Evolutionary conservation across 2,329 filamentous ascomycete species (phyloP).

Genomic region (Paecilomyces formosus): DNA sequence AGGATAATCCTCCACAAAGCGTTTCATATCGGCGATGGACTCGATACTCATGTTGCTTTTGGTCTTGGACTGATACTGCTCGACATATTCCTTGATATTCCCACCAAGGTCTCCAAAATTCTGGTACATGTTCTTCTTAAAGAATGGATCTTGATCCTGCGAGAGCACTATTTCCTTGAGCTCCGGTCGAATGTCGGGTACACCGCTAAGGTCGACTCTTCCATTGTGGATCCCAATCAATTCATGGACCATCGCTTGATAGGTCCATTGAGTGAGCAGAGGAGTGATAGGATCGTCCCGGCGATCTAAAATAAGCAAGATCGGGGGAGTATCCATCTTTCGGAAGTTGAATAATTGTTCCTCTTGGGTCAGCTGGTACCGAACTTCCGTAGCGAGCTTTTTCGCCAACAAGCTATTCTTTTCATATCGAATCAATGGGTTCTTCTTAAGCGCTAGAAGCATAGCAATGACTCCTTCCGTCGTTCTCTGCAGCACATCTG

Average conservation of each 20-base stretch:
- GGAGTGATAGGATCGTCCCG: slow-evolving; percentile 93
- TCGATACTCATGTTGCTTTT: slow-evolving; percentile 94
- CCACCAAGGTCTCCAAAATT: slow-evolving; percentile 94
- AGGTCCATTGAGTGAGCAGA: slow-evolving; percentile 94
- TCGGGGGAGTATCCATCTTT: slow-evolving; percentile 87
- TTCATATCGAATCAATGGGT: slow-evolving; percentile 86
- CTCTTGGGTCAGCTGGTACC: slow-evolving; percentile 90
- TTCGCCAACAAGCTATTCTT: slow-evolving; percentile 85
- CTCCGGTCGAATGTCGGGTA: slow-evolving; percentile 78
- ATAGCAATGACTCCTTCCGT: slow-evolving; percentile 82
- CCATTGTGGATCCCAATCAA: slow-evolving; percentile 89
- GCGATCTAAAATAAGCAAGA: slow-evolving; percentile 82
- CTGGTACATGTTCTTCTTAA: slow-evolving; percentile 98
- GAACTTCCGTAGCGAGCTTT: slow-evolving; percentile 86
- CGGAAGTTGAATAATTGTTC: slow-evolving; percentile 95
- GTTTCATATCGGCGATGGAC: slow-evolving; percentile 97
- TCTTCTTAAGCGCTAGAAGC: slow-evolving; percentile 88
- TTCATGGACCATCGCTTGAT: slow-evolving; percentile 99
- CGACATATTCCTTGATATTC: slow-evolving; percentile 97
- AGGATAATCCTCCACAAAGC: slow-evolving; percentile 97
- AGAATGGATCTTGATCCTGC: slow-evolving; percentile 96
- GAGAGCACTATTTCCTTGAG: slow-evolving; percentile 91
- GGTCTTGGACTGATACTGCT: slow-evolving; percentile 97
- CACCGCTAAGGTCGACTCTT: slow-evolving; percentile 77
- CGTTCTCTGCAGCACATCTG: slow-evolving; percentile 75